Base-by-base conservation (phyloP, 2,329 filamentous ascomycete species). In the Colletotrichum caudatum region DNA sequence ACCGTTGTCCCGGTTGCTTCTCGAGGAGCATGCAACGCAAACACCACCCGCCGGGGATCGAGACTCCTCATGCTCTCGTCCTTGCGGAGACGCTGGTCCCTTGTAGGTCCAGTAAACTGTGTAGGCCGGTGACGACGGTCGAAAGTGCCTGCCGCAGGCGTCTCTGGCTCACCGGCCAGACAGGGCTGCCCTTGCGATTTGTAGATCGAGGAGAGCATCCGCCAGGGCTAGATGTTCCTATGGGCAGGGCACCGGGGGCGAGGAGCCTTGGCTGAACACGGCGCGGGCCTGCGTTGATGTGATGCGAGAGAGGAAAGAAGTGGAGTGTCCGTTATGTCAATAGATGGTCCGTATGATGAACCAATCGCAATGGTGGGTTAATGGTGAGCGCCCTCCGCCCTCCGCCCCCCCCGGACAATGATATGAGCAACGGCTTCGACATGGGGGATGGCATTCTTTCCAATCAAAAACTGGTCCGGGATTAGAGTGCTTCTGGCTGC, bases 281-380 rank as follows among this genome's bases (percentile, higher is more conserved):
- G 26, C 11, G 46, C 39, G 26, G 26, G 39, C 58, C 58, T 54
- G 59, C 65, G 20, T 7, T 44, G 37, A 50, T 39, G 37, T 37
- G 39, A 37, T 44, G 26, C 29, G 29, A 48, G 33, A 64, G 60
- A 67, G 39, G 58, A 11, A 63, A 63, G 51, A 46, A 58, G 53
- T 65, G 61, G 66, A 46, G 66, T 18, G 29, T 48, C 44, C 44
- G 26, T 33, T 12, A 20, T 44, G 29, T 16, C 6, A 26, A 54
- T 14, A 58, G 41, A 23, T 26, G 5, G 29, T 29, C 29, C 29
- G 29, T 29, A 11, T 26, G 61, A 58, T 26, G 26, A 35, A 69
- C 44, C 51, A 58, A 4, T 46, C 8, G 60, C 44, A 51, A 41
- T 20, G 23, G 57, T 29, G n/a, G 33, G 33, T 14, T 39, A 51